These are phyloP conservation scores for Trichoderma asperelloides DNA, from an alignment of 495 filamentous ascomycete genomes.

Conservation along the genomic window DNA sequence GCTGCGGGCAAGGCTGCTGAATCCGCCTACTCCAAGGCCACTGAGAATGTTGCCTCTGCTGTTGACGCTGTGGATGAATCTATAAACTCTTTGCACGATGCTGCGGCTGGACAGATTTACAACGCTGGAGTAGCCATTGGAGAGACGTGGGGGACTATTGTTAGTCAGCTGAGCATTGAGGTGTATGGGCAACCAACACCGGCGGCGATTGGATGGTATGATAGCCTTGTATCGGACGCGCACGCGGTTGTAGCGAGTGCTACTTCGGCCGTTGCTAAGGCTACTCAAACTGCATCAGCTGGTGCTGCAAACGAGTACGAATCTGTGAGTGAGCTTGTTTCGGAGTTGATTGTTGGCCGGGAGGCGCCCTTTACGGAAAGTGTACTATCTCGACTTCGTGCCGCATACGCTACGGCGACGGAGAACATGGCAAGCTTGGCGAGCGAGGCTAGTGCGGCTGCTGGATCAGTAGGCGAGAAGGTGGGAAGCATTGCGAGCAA, in stretches of 20 bases:
- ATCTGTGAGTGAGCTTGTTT: constrained; percentile 62
- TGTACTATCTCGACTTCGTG: constrained; percentile 60
- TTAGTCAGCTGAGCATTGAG: constrained; percentile 59
- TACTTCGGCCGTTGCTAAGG: constrained; percentile 26
- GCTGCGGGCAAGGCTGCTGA: constrained; percentile 18
- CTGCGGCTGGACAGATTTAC: constrained; percentile 32
- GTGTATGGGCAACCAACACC: constrained; percentile 68
- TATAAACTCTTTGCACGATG: constrained; percentile 29
- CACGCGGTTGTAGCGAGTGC: constrained; percentile 20
- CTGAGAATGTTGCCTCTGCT: constrained; percentile 17
- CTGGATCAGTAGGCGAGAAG: constrained; percentile 21
- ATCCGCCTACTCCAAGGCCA: constrained; percentile 19
- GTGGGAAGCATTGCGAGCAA: constrained; percentile 28
- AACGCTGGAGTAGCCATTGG: constrained; percentile 33
- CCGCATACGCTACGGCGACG: constrained; percentile 39
- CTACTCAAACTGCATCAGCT: constrained; percentile 44
- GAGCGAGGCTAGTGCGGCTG: constrained; percentile 28
- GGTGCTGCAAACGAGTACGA: constrained; percentile 52
- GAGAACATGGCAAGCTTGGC: constrained; percentile 27
- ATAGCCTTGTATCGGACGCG: constrained; percentile 28
- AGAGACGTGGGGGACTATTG: constrained; percentile 55
- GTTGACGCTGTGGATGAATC: constrained; percentile 15
- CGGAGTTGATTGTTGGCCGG: constrained; percentile 66
- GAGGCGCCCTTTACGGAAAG: constrained; percentile 79
- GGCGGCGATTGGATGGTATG: constrained; percentile 37